A percentile compares a stretch with the other conserved stretches of the same genome.
phyloP scores from a whole-genome alignment of 257 asterid species.

The Ilex aquifolium region DNA sequence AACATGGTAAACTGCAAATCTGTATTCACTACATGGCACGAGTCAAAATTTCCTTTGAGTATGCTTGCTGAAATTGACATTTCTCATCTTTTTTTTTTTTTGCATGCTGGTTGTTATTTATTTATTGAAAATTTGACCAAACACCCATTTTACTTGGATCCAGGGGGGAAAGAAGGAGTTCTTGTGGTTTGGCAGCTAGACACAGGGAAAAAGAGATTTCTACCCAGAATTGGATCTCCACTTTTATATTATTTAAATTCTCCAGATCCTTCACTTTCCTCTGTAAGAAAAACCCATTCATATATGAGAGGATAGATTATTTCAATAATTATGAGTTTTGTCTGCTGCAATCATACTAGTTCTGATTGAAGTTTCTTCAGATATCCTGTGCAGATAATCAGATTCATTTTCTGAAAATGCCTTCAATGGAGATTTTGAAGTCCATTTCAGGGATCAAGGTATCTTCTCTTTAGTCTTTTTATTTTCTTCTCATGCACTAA shows the following conservation, averaged over 20 bases:
- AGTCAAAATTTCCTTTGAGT: neutral
- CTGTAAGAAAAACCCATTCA: conserved; percentile 42
- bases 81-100: neutral
- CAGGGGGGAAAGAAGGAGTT: conserved; percentile 98
- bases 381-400: conserved; percentile 90
- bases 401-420: conserved; percentile 72
- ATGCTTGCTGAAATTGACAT: neutral
- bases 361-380: conserved; percentile 47
- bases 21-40: neutral
- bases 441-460: conserved; percentile 95
- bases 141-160: conserved; percentile 10
- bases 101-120: neutral
- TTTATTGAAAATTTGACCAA: neutral
- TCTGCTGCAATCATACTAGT: conserved; percentile 13
- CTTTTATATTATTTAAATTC: conserved; percentile 62
- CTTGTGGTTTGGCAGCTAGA: conserved; percentile 96
- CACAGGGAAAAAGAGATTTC: conserved; percentile 79
- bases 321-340: neutral
- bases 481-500: neutral
- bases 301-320: neutral
- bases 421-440: conserved; percentile 70
- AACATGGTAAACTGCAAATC: neutral
- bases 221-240: conserved; percentile 88
- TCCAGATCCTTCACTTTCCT: conserved; percentile 74
- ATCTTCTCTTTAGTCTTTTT: conserved; percentile 12